phyloP scores from a whole-genome alignment of 2,329 filamentous ascomycete species.

The Escovopsis weberi region DNA sequence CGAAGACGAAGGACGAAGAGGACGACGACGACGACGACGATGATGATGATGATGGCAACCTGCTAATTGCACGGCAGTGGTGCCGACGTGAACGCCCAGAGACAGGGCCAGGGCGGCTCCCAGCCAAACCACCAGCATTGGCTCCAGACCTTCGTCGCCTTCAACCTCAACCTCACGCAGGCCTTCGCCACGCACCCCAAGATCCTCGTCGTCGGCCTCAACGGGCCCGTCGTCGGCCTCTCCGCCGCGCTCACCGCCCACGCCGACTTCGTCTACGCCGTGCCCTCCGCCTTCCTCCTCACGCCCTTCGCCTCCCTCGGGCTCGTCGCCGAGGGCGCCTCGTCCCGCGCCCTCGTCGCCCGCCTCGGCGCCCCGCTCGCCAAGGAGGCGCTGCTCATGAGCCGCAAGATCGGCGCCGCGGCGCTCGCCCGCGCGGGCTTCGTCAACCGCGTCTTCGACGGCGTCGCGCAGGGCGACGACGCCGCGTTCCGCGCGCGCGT shows the following conservation, averaged over 20 bases:
- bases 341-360: conserved; percentile 63
- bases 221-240: conserved; percentile 81
- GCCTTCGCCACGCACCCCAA: conserved; percentile 91
- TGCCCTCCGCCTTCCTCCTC: conserved; percentile 69
- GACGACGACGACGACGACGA: not conserved
- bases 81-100: conserved; percentile 55
- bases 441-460: conserved; percentile 67
- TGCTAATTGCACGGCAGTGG: conserved; percentile 36
- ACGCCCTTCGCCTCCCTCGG: conserved; percentile 86
- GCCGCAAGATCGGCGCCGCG: conserved; percentile 55
- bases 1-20: not conserved
- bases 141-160: conserved; percentile 59
- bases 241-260: conserved; percentile 70
- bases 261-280: conserved; percentile 84
- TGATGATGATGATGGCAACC: not conserved
- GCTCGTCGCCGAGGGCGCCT: conserved; percentile 77
- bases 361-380: conserved; percentile 68
- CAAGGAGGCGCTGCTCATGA: conserved; percentile 90
- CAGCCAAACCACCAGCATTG: conserved; percentile 34
- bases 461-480: conserved; percentile 43
- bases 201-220: conserved; percentile 79
- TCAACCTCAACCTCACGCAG: conserved; percentile 81
- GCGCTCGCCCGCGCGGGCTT: conserved; percentile 68
- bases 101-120: conserved; percentile 23
- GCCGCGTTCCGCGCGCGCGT: conserved; percentile 58